Evolutionary conservation across 2,329 filamentous ascomycete genomes (phyloP).

Genomic region (Nakataea oryzae): DNA sequence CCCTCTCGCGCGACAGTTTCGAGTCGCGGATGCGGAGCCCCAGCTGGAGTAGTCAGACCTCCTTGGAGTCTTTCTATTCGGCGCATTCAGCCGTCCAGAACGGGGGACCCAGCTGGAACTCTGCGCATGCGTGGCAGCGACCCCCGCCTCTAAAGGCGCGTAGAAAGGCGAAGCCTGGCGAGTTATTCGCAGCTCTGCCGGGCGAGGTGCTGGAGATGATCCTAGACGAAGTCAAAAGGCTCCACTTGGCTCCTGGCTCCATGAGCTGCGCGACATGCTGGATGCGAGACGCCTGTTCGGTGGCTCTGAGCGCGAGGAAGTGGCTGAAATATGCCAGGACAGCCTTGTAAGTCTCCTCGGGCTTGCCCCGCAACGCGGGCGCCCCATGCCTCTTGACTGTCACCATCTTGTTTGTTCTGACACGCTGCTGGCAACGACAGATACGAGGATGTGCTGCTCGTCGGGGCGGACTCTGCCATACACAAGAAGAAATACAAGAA

Average conservation of each 20-base stretch:
- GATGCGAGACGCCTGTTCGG: constrained; percentile 48
- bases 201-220: constrained; percentile 49
- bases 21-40: constrained; percentile 16
- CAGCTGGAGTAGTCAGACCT: constrained; percentile 17
- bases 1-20: constrained; percentile 15
- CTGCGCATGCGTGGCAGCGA: constrained; percentile 16
- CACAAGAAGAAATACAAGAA: constrained; percentile 42
- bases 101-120: not conserved
- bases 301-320: constrained; percentile 39
- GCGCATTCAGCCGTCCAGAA: constrained; percentile 4
- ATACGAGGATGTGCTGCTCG: constrained; percentile 48
- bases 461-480: constrained; percentile 41
- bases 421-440: not conserved
- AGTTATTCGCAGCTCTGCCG: constrained; percentile 44
- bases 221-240: constrained; percentile 38
- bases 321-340: constrained; percentile 39
- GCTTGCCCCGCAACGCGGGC: too few species aligned
- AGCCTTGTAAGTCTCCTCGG: constrained; percentile 25
- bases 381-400: too few species aligned
- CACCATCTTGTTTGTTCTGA: not conserved
- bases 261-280: constrained; percentile 53
- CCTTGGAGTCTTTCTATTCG: constrained; percentile 13
- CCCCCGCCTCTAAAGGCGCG: constrained; percentile 23
- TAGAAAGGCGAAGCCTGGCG: constrained; percentile 29
- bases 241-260: constrained; percentile 36